Evolutionary conservation across 2,329 filamentous ascomycete species (phyloP), one percentile per base, ranked within the genome.

Genomic region (Pseudopyrenochaeta lycopersici): DNA sequence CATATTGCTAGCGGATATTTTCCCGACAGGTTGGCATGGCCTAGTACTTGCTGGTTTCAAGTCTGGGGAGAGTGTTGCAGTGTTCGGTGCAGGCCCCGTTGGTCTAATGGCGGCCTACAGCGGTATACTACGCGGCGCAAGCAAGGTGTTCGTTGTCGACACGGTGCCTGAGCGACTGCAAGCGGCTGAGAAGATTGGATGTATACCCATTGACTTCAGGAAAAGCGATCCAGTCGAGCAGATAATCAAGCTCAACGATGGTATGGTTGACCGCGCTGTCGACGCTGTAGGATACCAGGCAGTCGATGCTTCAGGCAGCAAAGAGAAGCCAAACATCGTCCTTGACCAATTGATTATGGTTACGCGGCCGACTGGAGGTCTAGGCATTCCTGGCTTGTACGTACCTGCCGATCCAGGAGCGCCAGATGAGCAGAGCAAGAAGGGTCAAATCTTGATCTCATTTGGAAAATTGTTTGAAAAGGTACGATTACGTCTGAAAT

Each of bases 391-490:
- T 3, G 84, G 84, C 0, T 76, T 86, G 2, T 84, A 77, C 50
- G 77, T 79, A 1, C 77, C 85, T 14, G 77, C 77, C 42, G 84
- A 89, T 56, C 87, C 87, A 12, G 86, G 87, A 41, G 87, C 86
- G 29, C 82, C 85, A 1, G 86, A 89, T 55, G 80, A 80, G 47
- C 82, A 85, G 38, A 79, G 81, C 15, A 83, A 80, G n/a, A 85
- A 87, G 63, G 87, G 87, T 0, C 84, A 87, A 79, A 84, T 89
- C 48, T 77, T 85, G 56, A 77, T 89, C 23, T 85, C 82, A 48
- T 89, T 89, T 62, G 86, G 87, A 50, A 89, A 89, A 70, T 76
- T 89, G 0, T 89, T 89, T 62, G 86, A 89, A 62, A 89, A 89
- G 80, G 85, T 82, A 70, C 44, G 63, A 46, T 36, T 41, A 17